Percentiles rank a stretch among this genome's conserved stretches.
These are phyloP conservation scores for Chaetomiaceae sp. DNA, from an alignment of 2,329 filamentous ascomycete genomes.

Conservation along the genomic window DNA sequence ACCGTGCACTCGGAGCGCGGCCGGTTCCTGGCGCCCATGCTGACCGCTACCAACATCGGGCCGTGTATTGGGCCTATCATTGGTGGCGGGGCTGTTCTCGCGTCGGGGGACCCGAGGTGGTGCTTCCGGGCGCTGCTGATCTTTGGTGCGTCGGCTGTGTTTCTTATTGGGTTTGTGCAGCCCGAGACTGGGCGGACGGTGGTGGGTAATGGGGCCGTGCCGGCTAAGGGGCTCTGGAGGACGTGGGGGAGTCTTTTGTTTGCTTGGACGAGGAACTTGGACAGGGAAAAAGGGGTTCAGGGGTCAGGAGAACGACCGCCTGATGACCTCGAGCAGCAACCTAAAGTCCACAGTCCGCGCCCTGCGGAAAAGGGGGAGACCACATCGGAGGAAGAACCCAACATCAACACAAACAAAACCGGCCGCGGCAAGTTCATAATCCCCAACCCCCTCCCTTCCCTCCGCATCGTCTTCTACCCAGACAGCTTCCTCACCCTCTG, in stretches of 20 bases:
- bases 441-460: not conserved
- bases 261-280: not conserved
- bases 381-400: not conserved
- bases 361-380: too few species aligned
- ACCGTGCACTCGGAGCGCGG: constrained; percentile 3
- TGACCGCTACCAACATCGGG: constrained; percentile 5
- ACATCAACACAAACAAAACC: not conserved
- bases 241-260: constrained; percentile 2
- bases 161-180: not conserved
- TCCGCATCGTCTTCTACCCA: constrained; percentile 2
- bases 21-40: constrained; percentile 3
- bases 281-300: not conserved
- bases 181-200: not conserved
- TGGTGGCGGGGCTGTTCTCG: not conserved
- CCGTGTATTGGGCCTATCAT: constrained; percentile 3
- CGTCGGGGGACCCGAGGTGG: not conserved
- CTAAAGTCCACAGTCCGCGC: not conserved
- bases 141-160: constrained; percentile 1
- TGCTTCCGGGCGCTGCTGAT: constrained; percentile 4
- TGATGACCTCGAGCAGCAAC: not conserved
- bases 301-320: not conserved
- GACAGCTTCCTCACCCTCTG: constrained; percentile 1
- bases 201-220: not conserved
- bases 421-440: constrained; percentile 1
- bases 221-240: constrained; percentile 3